A percentile compares a stretch with the other conserved stretches of the same genome.
phyloP scores from a whole-genome alignment of 768 basidiomycete genomes.

The Lentinula sp. region DNA sequence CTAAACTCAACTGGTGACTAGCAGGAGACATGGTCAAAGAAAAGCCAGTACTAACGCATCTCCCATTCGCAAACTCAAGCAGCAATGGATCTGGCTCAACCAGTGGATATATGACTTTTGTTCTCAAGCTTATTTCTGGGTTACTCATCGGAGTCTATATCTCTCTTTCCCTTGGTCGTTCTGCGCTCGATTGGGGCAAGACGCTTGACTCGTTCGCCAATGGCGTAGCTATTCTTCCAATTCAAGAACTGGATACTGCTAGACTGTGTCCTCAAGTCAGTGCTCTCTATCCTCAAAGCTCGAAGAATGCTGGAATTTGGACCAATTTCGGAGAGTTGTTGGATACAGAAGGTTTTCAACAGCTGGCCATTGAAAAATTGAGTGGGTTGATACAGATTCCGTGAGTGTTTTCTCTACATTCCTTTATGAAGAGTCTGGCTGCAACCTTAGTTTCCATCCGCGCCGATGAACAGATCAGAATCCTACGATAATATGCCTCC shows the following conservation, averaged over 20 bases:
- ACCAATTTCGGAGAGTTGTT: constrained; percentile 21
- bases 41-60: not conserved
- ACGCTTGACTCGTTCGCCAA: not conserved
- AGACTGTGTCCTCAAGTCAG: constrained; percentile 27
- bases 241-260: too few species aligned
- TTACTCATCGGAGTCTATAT: not conserved
- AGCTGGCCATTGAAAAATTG: constrained; percentile 28
- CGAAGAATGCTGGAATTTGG: constrained; percentile 25
- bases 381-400: constrained; percentile 31
- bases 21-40: not conserved
- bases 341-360: constrained; percentile 27
- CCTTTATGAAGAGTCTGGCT: not conserved
- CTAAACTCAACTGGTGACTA: not conserved
- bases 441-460: not conserved
- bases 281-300: constrained; percentile 22
- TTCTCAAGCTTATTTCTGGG: not conserved
- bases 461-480: constrained; percentile 32
- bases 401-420: constrained; percentile 18
- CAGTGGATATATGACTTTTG: not conserved
- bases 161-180: too few species aligned
- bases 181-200: not conserved
- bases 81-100: not conserved
- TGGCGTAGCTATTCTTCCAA: not conserved
- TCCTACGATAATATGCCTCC: constrained; percentile 43
- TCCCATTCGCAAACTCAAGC: not conserved